Evolutionary conservation across 352 stramenopile species (phyloP), one percentile per base, ranked within the genome.

Genomic region (Phytophthora podocarpi): DNA sequence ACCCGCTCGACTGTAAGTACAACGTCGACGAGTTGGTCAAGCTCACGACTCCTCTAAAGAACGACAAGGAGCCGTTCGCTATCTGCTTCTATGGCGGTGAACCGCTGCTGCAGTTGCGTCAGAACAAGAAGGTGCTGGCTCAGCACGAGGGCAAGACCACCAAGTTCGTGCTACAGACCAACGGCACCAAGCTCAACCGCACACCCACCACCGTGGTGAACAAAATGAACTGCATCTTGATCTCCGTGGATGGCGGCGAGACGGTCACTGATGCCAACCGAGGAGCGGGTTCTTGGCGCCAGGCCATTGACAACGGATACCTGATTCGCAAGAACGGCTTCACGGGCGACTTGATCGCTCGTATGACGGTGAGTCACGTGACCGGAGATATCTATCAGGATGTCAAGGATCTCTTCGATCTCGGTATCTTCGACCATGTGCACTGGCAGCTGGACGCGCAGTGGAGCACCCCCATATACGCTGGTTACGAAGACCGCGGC

Each of bases 31-130:
- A 21, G 9, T 39, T 66, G 26, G 30, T 42, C 18, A 70, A 70
- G 31, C 54, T 70, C 28, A 56, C 61, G 36, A 63, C 24, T 1
- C 61, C 61, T 3, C 46, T 66, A 5, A 61, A 43, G 4, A 34
- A 65, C 12, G 20, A 58, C 11, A 53, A 71, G 9, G 69, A 78
- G 21, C 64, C 67, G 20, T 42, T 78, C 15, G 55, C 35, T 6
- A 78, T 78, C 37, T 78, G 69, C 53, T 78, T 78, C 52, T 78
- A 78, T 18, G 64, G 64, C 28, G 69, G 69, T 28, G 69, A 78
- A 27, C 69, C 64, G 34, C 41, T 78, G 32, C 46, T 78, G 34
- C 67, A 78, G 21, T 30, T 62, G 4, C 64, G 69, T 21, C 49
- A 59, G 37, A 78, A 75, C 51, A 74, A 78, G 26, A 78, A 78